A percentile compares a stretch with the other conserved stretches of the same genome.
These are phyloP conservation scores for Torulaspora pretoriensis DNA, from an alignment of 1,139 yeast species.

Conservation along the genomic window DNA sequence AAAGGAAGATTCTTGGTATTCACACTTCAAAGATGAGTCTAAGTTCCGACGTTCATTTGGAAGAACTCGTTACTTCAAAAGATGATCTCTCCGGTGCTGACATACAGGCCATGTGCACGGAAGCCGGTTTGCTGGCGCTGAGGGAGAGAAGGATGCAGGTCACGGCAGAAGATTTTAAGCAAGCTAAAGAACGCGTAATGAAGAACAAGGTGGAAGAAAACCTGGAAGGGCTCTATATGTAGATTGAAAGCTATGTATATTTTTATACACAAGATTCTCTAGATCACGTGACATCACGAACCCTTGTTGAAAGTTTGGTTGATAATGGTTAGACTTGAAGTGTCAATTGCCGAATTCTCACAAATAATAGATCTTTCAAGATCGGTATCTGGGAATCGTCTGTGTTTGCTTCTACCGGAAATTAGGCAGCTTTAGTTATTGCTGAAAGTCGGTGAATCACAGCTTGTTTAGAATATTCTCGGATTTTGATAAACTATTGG, in stretches of 20 bases:
- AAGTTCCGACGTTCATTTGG: conserved; percentile 81
- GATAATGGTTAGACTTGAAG: background rate
- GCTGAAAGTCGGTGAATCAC: background rate
- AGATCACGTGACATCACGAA: background rate
- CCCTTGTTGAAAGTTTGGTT: background rate
- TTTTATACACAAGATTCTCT: conserved; percentile 2
- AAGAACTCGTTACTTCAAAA: conserved; percentile 83
- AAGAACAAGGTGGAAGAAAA: conserved; percentile 97
- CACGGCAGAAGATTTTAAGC: conserved; percentile 87
- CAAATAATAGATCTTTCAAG: too few relatives aligned
- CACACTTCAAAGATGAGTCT: conserved; percentile 95
- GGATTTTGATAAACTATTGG: background rate
- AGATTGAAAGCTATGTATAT: conserved; percentile 37
- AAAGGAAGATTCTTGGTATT: conserved; percentile 86
- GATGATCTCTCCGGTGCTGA: conserved; percentile 98
- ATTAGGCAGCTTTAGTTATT: too few relatives aligned
- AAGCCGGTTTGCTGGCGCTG: conserved; percentile 92
- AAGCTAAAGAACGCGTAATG: conserved; percentile 94
- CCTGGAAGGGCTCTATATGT: conserved; percentile 81
- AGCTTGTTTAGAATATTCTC: background rate
- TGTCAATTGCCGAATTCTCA: too few relatives aligned
- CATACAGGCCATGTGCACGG: conserved; percentile 96
- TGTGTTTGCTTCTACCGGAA: too few relatives aligned
- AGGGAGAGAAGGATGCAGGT: conserved; percentile 99
- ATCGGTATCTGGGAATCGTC: too few relatives aligned